phyloP scores from a whole-genome alignment of 2,329 filamentous ascomycete genomes.

The Lecanicillium sp. region DNA sequence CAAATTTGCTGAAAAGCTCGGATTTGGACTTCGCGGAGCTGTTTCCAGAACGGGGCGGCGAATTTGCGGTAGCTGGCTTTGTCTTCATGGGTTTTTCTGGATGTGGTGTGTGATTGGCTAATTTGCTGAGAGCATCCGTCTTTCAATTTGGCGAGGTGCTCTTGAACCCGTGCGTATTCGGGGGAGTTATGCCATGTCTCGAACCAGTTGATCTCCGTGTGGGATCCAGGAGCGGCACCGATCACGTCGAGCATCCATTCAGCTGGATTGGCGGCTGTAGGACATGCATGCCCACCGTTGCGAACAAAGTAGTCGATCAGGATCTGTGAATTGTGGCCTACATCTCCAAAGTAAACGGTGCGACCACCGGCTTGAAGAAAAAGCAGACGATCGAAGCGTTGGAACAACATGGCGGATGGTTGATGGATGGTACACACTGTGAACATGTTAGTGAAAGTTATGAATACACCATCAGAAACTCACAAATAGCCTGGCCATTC shows the following conservation, averaged over 20 bases:
- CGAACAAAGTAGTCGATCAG: conserved; percentile 70
- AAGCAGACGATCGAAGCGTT: conserved; percentile 76
- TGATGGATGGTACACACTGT: conserved; percentile 99
- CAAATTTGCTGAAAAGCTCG: conserved; percentile 90
- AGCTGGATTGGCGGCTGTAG: conserved; percentile 64
- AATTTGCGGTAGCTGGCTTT: conserved; percentile 60
- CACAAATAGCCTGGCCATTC: conserved; percentile 80
- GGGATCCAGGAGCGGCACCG: conserved; percentile 54
- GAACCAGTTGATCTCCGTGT: conserved; percentile 58
- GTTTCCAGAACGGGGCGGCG: conserved; percentile 62
- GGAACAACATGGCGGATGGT: conserved; percentile 90
- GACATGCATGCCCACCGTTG: conserved; percentile 58
- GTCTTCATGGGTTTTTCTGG: too few relatives aligned
- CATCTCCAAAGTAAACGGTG: conserved; percentile 75
- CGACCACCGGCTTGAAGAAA: conserved; percentile 69
- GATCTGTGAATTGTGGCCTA: conserved; percentile 60
- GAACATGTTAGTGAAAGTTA: too few relatives aligned
- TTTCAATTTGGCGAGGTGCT: too few relatives aligned
- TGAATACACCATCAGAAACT: too few relatives aligned
- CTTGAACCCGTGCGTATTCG: conserved; percentile 48
- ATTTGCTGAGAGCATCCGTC: too few relatives aligned
- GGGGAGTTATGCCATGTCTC: conserved; percentile 50
- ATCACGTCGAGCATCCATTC: conserved; percentile 68
- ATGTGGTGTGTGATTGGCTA: too few relatives aligned
- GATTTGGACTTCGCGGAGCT: conserved; percentile 58